phyloP scores from a whole-genome alignment of 345 rosid genomes.

The Brassica juncea region DNA sequence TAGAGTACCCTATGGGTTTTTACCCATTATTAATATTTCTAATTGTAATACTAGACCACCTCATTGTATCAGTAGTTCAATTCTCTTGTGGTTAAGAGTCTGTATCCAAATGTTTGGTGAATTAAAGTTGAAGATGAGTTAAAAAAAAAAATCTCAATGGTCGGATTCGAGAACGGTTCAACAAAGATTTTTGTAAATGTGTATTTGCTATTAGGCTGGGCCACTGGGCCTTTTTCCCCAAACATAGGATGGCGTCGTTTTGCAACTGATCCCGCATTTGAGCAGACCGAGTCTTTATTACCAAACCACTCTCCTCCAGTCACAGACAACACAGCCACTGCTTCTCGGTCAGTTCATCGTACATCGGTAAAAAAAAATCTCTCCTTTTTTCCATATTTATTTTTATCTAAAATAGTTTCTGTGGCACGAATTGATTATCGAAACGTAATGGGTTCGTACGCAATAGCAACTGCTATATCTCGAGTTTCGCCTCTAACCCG shows the following conservation, averaged over 20 bases:
- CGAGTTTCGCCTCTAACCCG: slow-evolving; percentile 33
- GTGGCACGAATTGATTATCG: not conserved
- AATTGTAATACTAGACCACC: too few species aligned
- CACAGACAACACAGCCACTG: not conserved
- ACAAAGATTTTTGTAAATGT: not conserved
- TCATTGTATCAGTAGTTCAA: too few species aligned
- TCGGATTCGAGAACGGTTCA: not conserved
- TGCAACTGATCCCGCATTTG: not conserved
- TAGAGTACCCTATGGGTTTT: not conserved
- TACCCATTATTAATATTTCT: not conserved
- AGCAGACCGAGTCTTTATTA: not conserved
- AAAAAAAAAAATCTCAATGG: not conserved
- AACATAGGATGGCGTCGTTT: not conserved
- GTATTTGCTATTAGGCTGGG: not conserved
- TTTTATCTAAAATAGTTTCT: not conserved
- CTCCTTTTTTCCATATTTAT: not conserved
- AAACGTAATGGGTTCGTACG: slow-evolving; percentile 24
- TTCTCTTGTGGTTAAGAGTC: too few species aligned
- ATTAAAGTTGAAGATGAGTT: too few species aligned
- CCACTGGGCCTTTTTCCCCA: not conserved
- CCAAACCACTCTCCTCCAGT: not conserved
- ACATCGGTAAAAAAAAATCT: slow-evolving; percentile 26
- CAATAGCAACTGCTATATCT: slow-evolving; percentile 31
- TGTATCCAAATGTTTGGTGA: too few species aligned
- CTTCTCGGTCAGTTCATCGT: slow-evolving; percentile 16